These are phyloP conservation scores for Sporothrix variecibatus DNA, from an alignment of 2,329 filamentous ascomycete genomes.

Conservation along the genomic window DNA sequence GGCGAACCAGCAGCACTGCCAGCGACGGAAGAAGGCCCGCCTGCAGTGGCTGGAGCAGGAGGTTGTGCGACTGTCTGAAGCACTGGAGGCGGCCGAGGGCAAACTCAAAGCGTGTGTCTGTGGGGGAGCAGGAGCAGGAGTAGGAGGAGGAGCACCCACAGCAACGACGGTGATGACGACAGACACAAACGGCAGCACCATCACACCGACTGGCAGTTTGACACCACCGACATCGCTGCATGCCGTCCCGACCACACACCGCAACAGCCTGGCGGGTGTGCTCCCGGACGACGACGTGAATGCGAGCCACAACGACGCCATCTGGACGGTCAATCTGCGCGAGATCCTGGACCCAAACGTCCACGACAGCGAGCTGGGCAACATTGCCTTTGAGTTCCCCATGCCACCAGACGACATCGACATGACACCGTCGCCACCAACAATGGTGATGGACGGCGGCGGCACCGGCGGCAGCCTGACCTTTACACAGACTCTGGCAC, in stretches of 20 bases:
- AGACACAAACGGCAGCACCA: neutral
- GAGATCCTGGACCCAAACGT: conserved; percentile 22
- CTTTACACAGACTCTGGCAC: neutral
- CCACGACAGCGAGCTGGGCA: conserved; percentile 25
- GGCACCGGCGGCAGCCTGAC: neutral
- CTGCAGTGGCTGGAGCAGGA: conserved; percentile 31
- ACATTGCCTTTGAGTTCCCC: conserved; percentile 21
- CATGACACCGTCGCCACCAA: neutral
- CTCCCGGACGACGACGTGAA: conserved; percentile 3
- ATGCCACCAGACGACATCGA: conserved; percentile 11
- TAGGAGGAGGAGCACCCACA: neutral
- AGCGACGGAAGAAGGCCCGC: conserved; percentile 33
- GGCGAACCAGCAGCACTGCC: conserved; percentile 34
- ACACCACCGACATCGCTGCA: neutral
- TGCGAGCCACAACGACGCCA: neutral
- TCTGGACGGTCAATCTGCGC: conserved; percentile 20
- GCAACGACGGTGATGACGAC: neutral
- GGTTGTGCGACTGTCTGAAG: conserved; percentile 27
- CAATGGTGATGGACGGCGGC: neutral
- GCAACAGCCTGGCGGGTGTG: neutral
- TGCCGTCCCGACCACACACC: neutral
- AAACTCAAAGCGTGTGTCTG: conserved; percentile 12
- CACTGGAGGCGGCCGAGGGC: conserved; percentile 18
- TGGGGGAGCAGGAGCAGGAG: neutral
- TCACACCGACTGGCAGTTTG: neutral